These are phyloP conservation scores for Russula virescens DNA, from an alignment of 768 basidiomycete genomes.

Conservation along the genomic window DNA sequence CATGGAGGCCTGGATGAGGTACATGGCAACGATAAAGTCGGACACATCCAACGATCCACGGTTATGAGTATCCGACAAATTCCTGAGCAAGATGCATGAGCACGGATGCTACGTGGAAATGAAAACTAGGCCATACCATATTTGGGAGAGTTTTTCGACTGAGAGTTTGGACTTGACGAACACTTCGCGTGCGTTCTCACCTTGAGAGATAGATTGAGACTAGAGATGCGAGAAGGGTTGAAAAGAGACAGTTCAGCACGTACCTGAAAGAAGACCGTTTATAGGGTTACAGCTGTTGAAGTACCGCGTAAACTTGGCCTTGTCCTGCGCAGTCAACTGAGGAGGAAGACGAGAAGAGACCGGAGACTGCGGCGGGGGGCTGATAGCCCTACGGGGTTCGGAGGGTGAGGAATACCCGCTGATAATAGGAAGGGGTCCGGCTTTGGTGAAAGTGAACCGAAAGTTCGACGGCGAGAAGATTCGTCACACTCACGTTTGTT, in stretches of 20 bases:
- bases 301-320: constrained; percentile 72
- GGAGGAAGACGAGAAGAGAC: constrained; percentile 45
- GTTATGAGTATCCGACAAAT: constrained; percentile 89
- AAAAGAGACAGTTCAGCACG: constrained; percentile 24
- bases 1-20: constrained; percentile 92
- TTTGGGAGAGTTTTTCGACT: constrained; percentile 82
- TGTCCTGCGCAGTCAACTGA: constrained; percentile 71
- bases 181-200: constrained; percentile 82
- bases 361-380: constrained; percentile 53
- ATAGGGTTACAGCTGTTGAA: constrained; percentile 68
- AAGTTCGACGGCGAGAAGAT: constrained; percentile 7
- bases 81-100: constrained; percentile 47
- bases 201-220: constrained; percentile 34
- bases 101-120: background rate
- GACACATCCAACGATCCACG: constrained; percentile 82
- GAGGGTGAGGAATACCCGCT: constrained; percentile 55
- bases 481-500: constrained; percentile 55
- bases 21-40: constrained; percentile 96
- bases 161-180: constrained; percentile 89
- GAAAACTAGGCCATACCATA: constrained; percentile 59
- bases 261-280: constrained; percentile 76
- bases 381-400: constrained; percentile 48
- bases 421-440: constrained; percentile 78
- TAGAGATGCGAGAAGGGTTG: background rate
- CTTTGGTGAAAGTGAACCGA: constrained; percentile 38